Percentiles rank a stretch among this genome's conserved stretches.
phyloP scores from a whole-genome alignment of 2,329 filamentous ascomycete genomes.

The Ceratocystis ficicola region DNA sequence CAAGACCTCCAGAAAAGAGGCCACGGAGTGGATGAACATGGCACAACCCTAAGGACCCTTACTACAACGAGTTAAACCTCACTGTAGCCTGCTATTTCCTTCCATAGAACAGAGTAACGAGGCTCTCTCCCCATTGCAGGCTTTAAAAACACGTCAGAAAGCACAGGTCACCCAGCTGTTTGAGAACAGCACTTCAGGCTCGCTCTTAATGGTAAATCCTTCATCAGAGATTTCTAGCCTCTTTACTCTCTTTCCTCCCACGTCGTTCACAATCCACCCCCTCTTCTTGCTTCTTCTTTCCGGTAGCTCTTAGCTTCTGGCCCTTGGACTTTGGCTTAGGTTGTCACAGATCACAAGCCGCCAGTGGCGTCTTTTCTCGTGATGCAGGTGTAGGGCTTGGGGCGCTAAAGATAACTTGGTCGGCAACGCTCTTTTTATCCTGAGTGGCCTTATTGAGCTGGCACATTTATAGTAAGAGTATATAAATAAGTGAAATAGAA shows the following conservation, averaged over 20 bases:
- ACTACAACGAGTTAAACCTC: too few species aligned
- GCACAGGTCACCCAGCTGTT: background rate
- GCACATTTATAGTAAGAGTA: background rate
- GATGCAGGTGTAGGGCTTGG: background rate
- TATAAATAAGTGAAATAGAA: background rate
- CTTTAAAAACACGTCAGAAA: background rate
- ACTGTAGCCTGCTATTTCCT: background rate
- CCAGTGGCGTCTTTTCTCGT: background rate
- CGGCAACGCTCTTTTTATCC: background rate
- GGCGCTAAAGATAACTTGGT: background rate
- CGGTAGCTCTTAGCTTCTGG: background rate
- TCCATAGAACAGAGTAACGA: background rate
- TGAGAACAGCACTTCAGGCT: background rate
- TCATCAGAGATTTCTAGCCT: conserved; percentile 10
- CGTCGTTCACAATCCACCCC: background rate
- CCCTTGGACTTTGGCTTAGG: background rate
- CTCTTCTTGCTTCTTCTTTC: background rate
- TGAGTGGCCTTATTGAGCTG: background rate
- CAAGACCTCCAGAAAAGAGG: too few species aligned
- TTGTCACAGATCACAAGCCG: background rate
- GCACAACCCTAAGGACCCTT: too few species aligned
- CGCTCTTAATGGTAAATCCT: background rate
- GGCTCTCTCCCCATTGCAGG: background rate
- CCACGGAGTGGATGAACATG: too few species aligned
- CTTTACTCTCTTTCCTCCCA: background rate